A percentile compares a stretch with the other conserved stretches of the same genome.
These are phyloP conservation scores for Meyerozyma athensensis DNA, from an alignment of 1,139 yeast genomes.

Conservation along the genomic window DNA sequence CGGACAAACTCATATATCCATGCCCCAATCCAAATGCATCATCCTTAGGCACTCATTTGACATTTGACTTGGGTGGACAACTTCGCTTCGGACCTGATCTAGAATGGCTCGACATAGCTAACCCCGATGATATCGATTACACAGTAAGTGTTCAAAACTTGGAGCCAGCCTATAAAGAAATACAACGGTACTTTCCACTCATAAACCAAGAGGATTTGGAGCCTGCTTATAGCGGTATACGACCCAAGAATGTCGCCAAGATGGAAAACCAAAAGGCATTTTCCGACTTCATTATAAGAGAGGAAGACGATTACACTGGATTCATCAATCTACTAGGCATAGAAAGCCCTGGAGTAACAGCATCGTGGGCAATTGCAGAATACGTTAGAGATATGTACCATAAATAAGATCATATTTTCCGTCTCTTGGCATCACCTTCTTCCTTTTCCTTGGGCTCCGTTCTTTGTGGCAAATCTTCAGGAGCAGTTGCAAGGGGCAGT, in stretches of 20 bases:
- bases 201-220: slow-evolving; percentile 47
- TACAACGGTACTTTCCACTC: slow-evolving; percentile 58
- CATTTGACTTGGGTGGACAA: slow-evolving; percentile 78
- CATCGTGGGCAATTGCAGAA: slow-evolving; percentile 77
- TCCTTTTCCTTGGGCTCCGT: slow-evolving; percentile 18
- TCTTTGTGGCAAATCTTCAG: slow-evolving; percentile 60
- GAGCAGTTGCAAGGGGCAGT: slow-evolving; percentile 71
- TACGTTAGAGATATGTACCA: slow-evolving; percentile 49
- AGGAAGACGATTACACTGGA: slow-evolving; percentile 65
- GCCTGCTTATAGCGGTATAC: slow-evolving; percentile 74
- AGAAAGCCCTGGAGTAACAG: slow-evolving; percentile 86
- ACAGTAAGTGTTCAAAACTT: slow-evolving; percentile 45
- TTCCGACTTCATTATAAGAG: slow-evolving; percentile 68
- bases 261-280: slow-evolving; percentile 38
- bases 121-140: slow-evolving; percentile 38
- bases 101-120: slow-evolving; percentile 60
- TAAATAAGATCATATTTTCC: slow-evolving; percentile 13
- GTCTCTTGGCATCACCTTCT: slow-evolving; percentile 13
- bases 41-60: slow-evolving; percentile 82
- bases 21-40: slow-evolving; percentile 70
- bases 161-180: slow-evolving; percentile 53
- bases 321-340: slow-evolving; percentile 77
- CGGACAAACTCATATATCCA: slow-evolving; percentile 61
- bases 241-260: slow-evolving; percentile 65
- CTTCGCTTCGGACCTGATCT: slow-evolving; percentile 85